Evolutionary conservation across 257 asterid genomes (phyloP), one percentile per base, ranked within the genome.

Genomic region (Gynochthodes officinalis): DNA sequence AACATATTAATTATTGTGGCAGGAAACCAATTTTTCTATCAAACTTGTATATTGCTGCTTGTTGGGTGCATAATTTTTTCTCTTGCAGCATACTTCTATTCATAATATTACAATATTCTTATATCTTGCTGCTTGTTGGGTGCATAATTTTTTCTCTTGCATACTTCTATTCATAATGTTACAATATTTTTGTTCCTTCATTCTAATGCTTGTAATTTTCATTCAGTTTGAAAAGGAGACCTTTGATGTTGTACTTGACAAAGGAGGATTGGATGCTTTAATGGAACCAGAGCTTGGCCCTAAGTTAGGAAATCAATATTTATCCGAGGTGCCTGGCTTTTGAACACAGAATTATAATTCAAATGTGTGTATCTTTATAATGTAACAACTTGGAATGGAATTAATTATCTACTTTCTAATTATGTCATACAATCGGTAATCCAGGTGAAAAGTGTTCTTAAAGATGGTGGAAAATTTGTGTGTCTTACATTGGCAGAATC

Each of bases 201-300:
- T 75, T 59, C 69, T 76, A 30, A 81, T 64, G 52, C 33, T 74
- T 69, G 40, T 71, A 43, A 58, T 60, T 63, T 77, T 63, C 57
- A 68, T 85, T 75, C 86, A 92, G 99, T 86, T 92, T 80, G 78
- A 65, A 7, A 74, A 77, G 67, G 97, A 73, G 87, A 81, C 83
- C 82, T 90, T 95, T 76, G 82, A 88, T 73, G 86, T 83, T 74
- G 75, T 95, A 61, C 75, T 92, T 37, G 99, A 95, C 83, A 95
- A 95, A 80, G 99, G 99, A 79, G 99, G 99, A 64, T 81, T 95
- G 93, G 99, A 95, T 87, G 96, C 99, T 79, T 83, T 95, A 76
- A 92, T 95, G 99, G 99, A 92, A 83, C 98, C 99, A 12, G 76
- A 83, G 84, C 96, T 81, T 71, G 97, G 98, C 64, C 81, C 96